Evolutionary conservation across 2,329 filamentous ascomycete species (phyloP).

Genomic region (Fusarium nodosum): DNA sequence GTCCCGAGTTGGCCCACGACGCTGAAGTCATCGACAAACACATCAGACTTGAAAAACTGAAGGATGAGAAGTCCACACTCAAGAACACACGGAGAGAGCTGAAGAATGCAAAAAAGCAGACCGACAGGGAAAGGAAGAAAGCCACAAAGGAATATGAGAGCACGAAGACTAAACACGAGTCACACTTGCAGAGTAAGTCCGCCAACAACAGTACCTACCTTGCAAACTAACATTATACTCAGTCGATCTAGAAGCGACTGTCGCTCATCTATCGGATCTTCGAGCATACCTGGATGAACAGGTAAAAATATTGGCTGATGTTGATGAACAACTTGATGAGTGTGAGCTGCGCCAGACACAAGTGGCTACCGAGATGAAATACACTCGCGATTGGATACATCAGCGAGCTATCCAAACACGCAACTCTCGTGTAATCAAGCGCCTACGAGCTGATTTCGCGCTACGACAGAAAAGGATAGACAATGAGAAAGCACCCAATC

Average conservation of each 20-base stretch:
- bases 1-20: neutral
- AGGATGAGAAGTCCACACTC: neutral
- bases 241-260: neutral
- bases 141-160: neutral
- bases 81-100: neutral
- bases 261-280: neutral
- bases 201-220: neutral
- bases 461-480: neutral
- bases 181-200: neutral
- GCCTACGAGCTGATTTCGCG: constrained; percentile 2
- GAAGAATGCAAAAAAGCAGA: neutral
- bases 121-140: neutral
- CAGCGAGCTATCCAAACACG: constrained; percentile 18
- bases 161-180: too few species aligned
- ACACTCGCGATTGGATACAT: neutral
- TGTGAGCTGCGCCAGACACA: neutral
- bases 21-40: neutral
- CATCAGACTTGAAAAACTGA: accelerated
- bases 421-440: neutral
- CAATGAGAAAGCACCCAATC: accelerated
- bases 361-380: neutral
- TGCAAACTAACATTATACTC: neutral
- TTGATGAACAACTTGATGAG: neutral
- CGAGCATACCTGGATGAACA: neutral
- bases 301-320: neutral